A percentile compares a stretch with the other conserved stretches of the same genome.
phyloP scores from a whole-genome alignment of 169 alveolate genomes.

The Plasmodium gonderi region DNA sequence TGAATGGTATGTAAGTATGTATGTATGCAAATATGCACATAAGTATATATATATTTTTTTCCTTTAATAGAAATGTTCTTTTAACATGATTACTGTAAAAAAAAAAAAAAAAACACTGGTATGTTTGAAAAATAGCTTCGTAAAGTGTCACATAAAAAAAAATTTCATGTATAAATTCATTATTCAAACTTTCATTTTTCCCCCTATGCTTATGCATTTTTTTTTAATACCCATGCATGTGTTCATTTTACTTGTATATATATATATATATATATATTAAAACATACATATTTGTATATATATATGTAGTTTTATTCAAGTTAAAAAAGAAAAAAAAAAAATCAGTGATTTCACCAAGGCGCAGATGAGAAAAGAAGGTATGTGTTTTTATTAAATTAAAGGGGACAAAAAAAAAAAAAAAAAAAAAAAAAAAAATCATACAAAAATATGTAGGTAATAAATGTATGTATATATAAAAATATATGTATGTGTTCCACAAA shows the following conservation, averaged over 20 bases:
- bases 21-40: neutral
- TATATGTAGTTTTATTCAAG: neutral
- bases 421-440: too few relatives aligned
- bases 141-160: neutral
- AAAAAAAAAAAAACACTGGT: neutral
- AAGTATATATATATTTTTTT: neutral
- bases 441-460: too few relatives aligned
- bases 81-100: neutral
- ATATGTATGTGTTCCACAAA: too few relatives aligned
- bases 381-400: too few relatives aligned
- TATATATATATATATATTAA: neutral
- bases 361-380: neutral
- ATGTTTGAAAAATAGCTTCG: neutral
- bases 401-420: neutral
- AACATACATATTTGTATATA: neutral
- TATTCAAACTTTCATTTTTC: neutral
- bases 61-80: constrained; percentile 9
- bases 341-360: neutral
- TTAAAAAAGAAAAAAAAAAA: neutral
- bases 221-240: neutral
- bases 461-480: too few relatives aligned
- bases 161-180: neutral
- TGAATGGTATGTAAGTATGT: too few relatives aligned
- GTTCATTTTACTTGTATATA: neutral
- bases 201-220: neutral